phyloP scores from a whole-genome alignment of 352 stramenopile genomes.

The Thraustotheca clavata region DNA sequence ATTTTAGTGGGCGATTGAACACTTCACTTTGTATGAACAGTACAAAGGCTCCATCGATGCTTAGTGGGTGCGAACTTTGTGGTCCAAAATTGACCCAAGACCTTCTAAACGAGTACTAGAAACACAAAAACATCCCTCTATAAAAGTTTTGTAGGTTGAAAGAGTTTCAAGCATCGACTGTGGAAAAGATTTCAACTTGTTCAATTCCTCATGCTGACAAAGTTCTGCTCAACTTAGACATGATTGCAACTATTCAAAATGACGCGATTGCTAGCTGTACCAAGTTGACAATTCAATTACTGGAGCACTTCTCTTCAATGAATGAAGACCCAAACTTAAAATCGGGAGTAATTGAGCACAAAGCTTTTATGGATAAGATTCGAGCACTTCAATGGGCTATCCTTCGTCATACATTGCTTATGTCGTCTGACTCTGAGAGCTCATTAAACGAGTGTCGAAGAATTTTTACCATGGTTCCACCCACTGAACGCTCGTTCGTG shows the following conservation, averaged over 20 bases:
- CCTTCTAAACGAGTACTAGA: not conserved
- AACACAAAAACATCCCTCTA: no score
- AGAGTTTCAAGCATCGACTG: not conserved
- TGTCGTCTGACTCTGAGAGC: no score
- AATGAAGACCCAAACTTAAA: no score
- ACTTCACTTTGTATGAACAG: not conserved
- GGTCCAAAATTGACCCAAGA: not conserved
- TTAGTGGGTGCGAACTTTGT: not conserved
- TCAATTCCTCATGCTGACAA: slow-evolving; percentile 3
- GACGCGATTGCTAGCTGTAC: no score
- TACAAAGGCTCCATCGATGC: not conserved
- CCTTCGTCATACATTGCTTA: not conserved
- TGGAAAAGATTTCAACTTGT: not conserved
- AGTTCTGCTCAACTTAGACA: not conserved
- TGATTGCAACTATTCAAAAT: no score
- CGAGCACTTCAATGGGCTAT: not conserved
- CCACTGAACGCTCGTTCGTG: not conserved
- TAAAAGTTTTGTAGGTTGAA: not conserved
- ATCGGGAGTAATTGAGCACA: not conserved
- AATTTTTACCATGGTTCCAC: no score
- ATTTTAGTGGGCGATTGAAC: not conserved
- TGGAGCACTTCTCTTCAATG: no score
- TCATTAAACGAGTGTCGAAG: no score
- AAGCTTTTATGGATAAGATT: not conserved
- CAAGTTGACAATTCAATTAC: no score